These are phyloP conservation scores for Apodospora peruviana DNA, from an alignment of 495 filamentous ascomycete species.

Conservation along the genomic window DNA sequence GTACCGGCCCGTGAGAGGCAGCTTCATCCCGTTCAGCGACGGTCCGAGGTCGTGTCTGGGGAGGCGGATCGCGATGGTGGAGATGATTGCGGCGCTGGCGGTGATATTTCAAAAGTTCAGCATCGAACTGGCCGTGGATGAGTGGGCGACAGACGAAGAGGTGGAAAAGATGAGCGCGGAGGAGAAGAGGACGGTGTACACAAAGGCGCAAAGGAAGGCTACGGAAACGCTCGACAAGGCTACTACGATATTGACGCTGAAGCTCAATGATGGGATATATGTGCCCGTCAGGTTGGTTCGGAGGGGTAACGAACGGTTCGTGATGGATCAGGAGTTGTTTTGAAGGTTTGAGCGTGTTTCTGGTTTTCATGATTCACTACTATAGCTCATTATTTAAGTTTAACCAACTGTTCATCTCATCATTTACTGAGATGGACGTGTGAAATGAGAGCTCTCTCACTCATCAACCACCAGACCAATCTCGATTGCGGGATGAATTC, in stretches of 20 bases:
- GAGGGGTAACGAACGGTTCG: slow-evolving; percentile 58
- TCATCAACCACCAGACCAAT: neutral
- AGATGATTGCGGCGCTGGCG: slow-evolving; percentile 62
- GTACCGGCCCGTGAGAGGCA: slow-evolving; percentile 56
- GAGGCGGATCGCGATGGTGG: slow-evolving; percentile 71
- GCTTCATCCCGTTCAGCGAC: slow-evolving; percentile 69
- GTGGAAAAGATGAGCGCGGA: slow-evolving; percentile 45
- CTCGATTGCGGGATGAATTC: neutral
- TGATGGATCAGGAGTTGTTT: slow-evolving; percentile 28
- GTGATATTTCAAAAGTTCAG: slow-evolving; percentile 59
- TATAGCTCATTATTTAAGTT: too few relatives aligned
- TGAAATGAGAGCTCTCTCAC: neutral
- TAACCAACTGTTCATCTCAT: neutral
- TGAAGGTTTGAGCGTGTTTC: too few relatives aligned
- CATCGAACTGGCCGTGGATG: slow-evolving; percentile 59
- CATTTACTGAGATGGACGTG: neutral
- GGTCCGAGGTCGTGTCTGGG: slow-evolving; percentile 65
- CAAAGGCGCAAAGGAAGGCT: slow-evolving; percentile 46
- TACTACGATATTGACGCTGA: slow-evolving; percentile 56
- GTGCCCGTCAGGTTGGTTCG: slow-evolving; percentile 58
- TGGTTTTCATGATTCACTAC: too few relatives aligned
- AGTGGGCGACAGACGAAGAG: slow-evolving; percentile 57
- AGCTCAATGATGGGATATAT: slow-evolving; percentile 47
- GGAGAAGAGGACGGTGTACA: slow-evolving; percentile 47
- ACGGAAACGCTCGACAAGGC: slow-evolving; percentile 39